Percentiles rank a stretch among this genome's conserved stretches.
Evolutionary conservation across 148 eudicot species (phyloP).

Genomic region (Fagopyrum tataricum): DNA sequence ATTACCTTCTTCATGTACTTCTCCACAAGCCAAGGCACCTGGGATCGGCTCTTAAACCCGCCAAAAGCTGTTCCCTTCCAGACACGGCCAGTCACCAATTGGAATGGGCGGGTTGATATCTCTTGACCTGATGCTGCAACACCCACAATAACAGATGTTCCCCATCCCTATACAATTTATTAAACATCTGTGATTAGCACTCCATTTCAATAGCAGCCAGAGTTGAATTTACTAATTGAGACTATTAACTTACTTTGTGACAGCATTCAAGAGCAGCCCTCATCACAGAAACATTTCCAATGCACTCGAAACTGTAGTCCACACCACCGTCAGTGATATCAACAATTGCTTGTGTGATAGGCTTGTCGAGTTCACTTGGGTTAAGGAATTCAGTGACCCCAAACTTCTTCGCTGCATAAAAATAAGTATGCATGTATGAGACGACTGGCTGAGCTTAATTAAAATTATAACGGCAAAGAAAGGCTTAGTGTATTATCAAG

Average conservation of each 20-base stretch:
- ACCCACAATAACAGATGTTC: slow-evolving; percentile 96
- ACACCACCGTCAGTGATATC: slow-evolving; percentile 99
- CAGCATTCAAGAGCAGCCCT: slow-evolving; percentile 97
- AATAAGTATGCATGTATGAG: slow-evolving; percentile 9
- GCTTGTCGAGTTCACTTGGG: slow-evolving; percentile 89
- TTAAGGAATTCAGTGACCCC: slow-evolving; percentile 94
- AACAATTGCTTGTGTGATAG: slow-evolving; percentile 89
- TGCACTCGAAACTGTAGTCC: slow-evolving; percentile 98
- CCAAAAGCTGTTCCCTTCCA: slow-evolving; percentile 99
- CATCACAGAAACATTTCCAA: slow-evolving; percentile 90
- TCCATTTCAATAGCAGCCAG: not conserved
- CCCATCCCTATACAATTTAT: slow-evolving; percentile 71
- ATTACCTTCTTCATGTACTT: slow-evolving; percentile 91
- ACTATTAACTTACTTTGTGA: slow-evolving; percentile 60
- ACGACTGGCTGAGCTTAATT: not conserved
- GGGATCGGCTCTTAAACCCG: slow-evolving; percentile 98
- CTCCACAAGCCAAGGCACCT: slow-evolving; percentile 97
- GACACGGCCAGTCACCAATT: slow-evolving; percentile 94
- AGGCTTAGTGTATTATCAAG: not conserved
- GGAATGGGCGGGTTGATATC: slow-evolving; percentile 95
- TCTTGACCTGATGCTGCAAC: slow-evolving; percentile 99
- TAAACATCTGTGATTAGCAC: not conserved
- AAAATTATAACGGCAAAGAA: not conserved
- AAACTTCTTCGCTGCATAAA: slow-evolving; percentile 70
- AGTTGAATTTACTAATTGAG: not conserved